Percentiles rank a stretch among this genome's conserved stretches.
phyloP scores from a whole-genome alignment of 306 rosid species.

The Abrus pulchellus region DNA sequence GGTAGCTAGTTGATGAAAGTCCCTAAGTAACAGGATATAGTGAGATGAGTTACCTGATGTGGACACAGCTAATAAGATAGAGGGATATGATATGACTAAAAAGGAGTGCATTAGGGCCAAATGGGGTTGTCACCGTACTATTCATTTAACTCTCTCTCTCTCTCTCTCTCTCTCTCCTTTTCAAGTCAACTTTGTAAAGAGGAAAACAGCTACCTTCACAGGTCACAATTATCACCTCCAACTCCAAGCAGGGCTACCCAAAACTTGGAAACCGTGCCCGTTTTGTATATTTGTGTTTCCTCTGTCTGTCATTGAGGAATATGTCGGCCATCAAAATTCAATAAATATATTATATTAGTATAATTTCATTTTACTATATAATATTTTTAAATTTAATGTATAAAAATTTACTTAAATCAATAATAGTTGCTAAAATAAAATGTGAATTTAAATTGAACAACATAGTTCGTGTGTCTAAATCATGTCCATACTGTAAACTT shows the following conservation, averaged over 20 bases:
- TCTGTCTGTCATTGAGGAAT: not conserved
- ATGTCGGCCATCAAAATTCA: not conserved
- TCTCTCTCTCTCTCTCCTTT: not conserved
- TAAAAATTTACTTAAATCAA: not conserved
- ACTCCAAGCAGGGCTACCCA: not conserved
- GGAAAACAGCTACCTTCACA: conserved; percentile 35
- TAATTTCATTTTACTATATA: too few relatives aligned
- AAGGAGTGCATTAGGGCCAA: conserved; percentile 37
- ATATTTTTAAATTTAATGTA: too few relatives aligned
- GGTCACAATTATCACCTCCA: conserved; percentile 31
- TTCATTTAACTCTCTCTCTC: not conserved
- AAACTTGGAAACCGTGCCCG: not conserved
- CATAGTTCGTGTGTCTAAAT: too few relatives aligned
- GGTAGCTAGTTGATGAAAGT: too few relatives aligned
- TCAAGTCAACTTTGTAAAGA: conserved; percentile 40
- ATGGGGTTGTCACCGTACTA: conserved; percentile 32
- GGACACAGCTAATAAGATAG: too few relatives aligned
- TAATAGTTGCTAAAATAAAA: not conserved
- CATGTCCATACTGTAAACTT: too few relatives aligned
- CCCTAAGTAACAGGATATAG: too few relatives aligned
- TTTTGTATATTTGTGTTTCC: conserved; percentile 1
- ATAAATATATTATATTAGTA: too few relatives aligned
- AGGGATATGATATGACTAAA: not conserved
- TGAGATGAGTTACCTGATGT: too few relatives aligned
- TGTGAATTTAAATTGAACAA: not conserved